phyloP scores from a whole-genome alignment of 176 grass and related monocot genomes.

The Carex scoparia region DNA sequence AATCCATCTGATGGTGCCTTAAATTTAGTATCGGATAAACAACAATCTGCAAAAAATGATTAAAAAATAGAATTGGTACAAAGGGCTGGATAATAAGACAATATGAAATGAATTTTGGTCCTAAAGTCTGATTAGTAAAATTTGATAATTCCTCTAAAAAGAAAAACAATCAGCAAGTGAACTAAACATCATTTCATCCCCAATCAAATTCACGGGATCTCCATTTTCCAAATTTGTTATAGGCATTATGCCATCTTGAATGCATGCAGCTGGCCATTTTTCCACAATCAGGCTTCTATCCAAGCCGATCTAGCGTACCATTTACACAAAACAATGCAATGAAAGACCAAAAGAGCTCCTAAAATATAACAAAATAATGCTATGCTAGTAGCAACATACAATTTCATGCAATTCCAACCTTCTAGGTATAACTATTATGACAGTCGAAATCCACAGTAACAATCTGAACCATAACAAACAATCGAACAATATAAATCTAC shows the following conservation, averaged over 20 bases:
- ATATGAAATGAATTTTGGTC: background rate
- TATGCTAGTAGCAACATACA: background rate
- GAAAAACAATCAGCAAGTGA: background rate
- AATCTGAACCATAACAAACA: background rate
- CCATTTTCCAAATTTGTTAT: background rate
- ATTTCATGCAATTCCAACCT: background rate
- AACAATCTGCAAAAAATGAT: constrained; percentile 49
- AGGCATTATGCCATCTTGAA: background rate
- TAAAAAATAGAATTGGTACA: background rate
- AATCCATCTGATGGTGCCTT: constrained; percentile 58
- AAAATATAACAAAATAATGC: background rate
- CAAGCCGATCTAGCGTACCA: background rate
- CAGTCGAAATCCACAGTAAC: background rate
- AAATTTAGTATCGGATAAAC: constrained; percentile 90
- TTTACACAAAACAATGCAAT: background rate
- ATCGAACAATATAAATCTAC: background rate
- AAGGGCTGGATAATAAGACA: background rate
- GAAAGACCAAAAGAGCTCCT: background rate
- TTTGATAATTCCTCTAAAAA: background rate
- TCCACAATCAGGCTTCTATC: background rate
- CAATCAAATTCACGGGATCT: background rate
- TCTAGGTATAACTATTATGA: background rate
- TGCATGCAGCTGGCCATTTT: background rate
- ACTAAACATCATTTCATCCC: background rate
- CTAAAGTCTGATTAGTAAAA: background rate